These are phyloP conservation scores for Didymella exigua DNA, from an alignment of 2,329 filamentous ascomycete genomes.

Conservation along the genomic window DNA sequence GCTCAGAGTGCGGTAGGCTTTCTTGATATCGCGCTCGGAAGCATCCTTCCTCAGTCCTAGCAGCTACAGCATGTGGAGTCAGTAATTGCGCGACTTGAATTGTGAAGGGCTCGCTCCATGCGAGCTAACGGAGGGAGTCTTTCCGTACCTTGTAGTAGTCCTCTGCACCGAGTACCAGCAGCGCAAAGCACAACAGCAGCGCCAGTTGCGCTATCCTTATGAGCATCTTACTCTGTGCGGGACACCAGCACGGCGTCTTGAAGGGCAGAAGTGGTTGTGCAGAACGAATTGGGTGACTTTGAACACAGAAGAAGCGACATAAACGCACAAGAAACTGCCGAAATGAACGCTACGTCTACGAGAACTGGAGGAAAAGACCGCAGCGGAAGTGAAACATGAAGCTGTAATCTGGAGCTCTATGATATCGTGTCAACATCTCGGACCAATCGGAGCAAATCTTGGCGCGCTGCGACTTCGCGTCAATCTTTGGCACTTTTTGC, in stretches of 20 bases:
- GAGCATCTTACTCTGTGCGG: constrained; percentile 45
- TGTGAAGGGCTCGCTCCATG: constrained; percentile 1
- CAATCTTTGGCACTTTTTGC: constrained; percentile 29
- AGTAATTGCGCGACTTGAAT: constrained; percentile 13
- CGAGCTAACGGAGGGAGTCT: not conserved
- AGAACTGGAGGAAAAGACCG: constrained; percentile 20
- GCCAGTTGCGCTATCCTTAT: constrained; percentile 51
- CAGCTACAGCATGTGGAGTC: constrained; percentile 59
- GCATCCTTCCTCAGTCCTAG: constrained; percentile 81
- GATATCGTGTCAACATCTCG: constrained; percentile 41
- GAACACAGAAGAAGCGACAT: constrained; percentile 9
- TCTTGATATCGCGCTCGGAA: constrained; percentile 87
- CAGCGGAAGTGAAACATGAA: constrained; percentile 15
- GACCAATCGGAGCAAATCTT: constrained; percentile 40
- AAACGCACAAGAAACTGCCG: constrained; percentile 22
- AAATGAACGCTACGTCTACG: constrained; percentile 3
- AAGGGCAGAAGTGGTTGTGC: not conserved
- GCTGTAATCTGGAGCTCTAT: constrained; percentile 25
- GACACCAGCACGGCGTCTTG: constrained; percentile 21
- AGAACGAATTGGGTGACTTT: not conserved
- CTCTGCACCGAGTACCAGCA: constrained; percentile 58
- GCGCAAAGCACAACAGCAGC: constrained; percentile 51
- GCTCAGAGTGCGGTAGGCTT: constrained; percentile 86
- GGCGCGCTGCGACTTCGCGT: constrained; percentile 31
- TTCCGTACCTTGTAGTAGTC: constrained; percentile 77